A percentile compares a stretch with the other conserved stretches of the same genome.
These are phyloP conservation scores for Luffa aegyptiaca DNA, from an alignment of 306 rosid genomes.

Conservation along the genomic window DNA sequence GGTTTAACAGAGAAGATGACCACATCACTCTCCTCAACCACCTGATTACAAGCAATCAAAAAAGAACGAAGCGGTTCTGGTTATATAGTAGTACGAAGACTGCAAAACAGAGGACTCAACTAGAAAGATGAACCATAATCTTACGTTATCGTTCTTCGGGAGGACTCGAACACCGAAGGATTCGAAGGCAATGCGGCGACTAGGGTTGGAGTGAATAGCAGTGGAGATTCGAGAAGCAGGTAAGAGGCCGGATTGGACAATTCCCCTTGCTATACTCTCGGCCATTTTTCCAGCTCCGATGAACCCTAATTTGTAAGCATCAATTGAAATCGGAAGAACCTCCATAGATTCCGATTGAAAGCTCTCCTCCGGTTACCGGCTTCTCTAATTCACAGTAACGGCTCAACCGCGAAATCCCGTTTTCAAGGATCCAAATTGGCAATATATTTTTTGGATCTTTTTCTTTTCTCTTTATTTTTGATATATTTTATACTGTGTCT, in stretches of 20 bases:
- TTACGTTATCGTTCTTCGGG: conserved; percentile 43
- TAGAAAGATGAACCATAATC: neutral
- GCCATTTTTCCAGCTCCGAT: conserved; percentile 99
- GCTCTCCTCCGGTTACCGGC: neutral
- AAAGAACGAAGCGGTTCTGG: neutral
- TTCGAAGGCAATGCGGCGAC: conserved; percentile 39
- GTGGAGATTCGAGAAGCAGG: conserved; percentile 67
- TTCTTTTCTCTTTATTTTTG: neutral
- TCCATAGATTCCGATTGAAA: conserved; percentile 24
- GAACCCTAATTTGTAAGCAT: conserved; percentile 62
- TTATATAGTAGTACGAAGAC: neutral
- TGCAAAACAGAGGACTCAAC: neutral
- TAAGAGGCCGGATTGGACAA: conserved; percentile 53
- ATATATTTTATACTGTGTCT: neutral
- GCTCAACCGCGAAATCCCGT: neutral
- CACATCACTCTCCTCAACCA: conserved; percentile 65
- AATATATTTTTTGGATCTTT: neutral
- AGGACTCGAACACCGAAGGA: conserved; percentile 41
- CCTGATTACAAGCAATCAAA: conserved; percentile 30
- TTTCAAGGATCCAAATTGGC: neutral
- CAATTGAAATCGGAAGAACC: conserved; percentile 43
- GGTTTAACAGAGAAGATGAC: conserved; percentile 87
- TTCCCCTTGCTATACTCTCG: conserved; percentile 76
- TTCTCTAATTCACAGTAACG: neutral
- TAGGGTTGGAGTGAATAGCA: conserved; percentile 34